Evolutionary conservation across 768 basidiomycete species (phyloP), one percentile per base, ranked within the genome.

Genomic region (Sistotremastrum suecicum): DNA sequence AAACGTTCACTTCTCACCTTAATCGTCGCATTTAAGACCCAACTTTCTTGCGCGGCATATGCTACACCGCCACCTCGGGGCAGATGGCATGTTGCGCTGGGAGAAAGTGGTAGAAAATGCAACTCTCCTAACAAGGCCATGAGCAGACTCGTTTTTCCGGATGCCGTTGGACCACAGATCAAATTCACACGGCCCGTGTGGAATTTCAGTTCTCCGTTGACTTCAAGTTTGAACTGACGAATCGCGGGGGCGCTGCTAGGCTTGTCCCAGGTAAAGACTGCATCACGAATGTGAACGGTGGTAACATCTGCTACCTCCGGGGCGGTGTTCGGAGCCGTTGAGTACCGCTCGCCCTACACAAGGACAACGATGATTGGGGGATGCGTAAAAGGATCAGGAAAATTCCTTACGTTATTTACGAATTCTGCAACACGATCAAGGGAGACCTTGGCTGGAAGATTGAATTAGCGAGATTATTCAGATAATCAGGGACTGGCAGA

Each of bases 11-110:
- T 20, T 20, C 20, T 20, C 20, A 20, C 20, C 20, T 54, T 59
- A 51, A 67, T 64, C 0, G 65, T 69, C 44, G 66, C 68, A 44
- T 68, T 70, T 55, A 66, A 62, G 12, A 71, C 66, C 72, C 72
- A 75, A 1, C 65, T 60, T 51, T 71, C 68, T 48, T 75, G 72
- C 4, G 66, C 68, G 8, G 67, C 67, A 50, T 70, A 71, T 3
- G 69, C 66, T 12, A 75, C 61, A 5, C 71, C 71, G 4, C 62
- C 63, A 5, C 61, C 53, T 8, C 72, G 56, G 3, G 71, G 71
- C 1, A 75, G 55, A 43, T 62, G 64, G 53, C 61, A 66, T 50
- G 59, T 66, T 1, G 70, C 63, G 33, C 62, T 63, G 11, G 63
- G 55, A 8, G 54, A 54, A 3, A 35, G 12, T 5, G 60, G 54